Evolutionary conservation across 192 early-diverging fungal species (phyloP), one percentile per base, ranked within the genome.

Genomic region (Blastocladiella britannica): DNA sequence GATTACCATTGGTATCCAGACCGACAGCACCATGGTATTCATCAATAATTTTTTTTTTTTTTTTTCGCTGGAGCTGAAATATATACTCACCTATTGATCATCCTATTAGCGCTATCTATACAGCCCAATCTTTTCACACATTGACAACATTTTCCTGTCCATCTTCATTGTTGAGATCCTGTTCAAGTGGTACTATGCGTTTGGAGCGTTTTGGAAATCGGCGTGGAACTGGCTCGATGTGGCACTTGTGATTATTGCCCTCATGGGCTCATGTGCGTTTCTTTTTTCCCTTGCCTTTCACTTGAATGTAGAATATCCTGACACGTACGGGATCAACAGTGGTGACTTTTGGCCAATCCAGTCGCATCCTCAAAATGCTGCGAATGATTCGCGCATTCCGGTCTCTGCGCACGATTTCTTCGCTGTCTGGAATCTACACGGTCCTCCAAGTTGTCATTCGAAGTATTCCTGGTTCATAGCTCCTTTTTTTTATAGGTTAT

Each of bases 181-280:
- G 3, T 67, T 66, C 58, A 65, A 69, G 52, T 67, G 65, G 64
- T 69, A 63, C 58, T 64, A 65, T 27, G 67, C 18, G 18, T 69
- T 68, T 25, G 43, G 51, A 15, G 47, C 61, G 28, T 64, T 68
- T 29, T 72, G 67, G 70, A 62, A 65, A 47, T 58, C 54, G 15
- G 61, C 58, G 15, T 72, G 62, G 63, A 65, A 66, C 53, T 24
- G 56, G 18, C 62, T 65, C 24, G 68, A 70, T 55, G 9, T 64
- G 1, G 22, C 61, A 20, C 43, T 70, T 18, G 65, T 67, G 3
- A 5, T 56, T 7, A 29, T 62, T 23, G 53, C 18, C 15, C 47
- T 51, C 22, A 28, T 43, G 7, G 54, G n/a, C 47, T 51, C 30
- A 25, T 25, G n/a, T 59, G n/a, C n/a, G n/a, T n/a, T n/a, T n/a